A percentile compares a stretch with the other conserved stretches of the same genome.
These are phyloP conservation scores for Cutaneotrichosporon daszewskae DNA, from an alignment of 1,284 basidiomycete genomes.

Conservation along the genomic window DNA sequence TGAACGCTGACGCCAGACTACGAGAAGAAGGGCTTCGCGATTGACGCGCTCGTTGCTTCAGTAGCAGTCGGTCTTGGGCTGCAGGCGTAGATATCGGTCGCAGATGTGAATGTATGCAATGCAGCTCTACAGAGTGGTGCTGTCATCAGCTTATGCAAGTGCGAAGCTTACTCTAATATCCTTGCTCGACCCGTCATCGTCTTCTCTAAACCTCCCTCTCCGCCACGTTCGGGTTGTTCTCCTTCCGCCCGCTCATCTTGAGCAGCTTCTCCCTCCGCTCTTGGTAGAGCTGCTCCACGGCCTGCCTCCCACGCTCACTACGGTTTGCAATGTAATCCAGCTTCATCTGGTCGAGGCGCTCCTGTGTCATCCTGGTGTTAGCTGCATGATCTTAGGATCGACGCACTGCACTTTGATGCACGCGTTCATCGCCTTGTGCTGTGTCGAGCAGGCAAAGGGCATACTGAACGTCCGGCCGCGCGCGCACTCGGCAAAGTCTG, in stretches of 20 bases:
- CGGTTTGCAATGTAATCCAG: constrained; percentile 44
- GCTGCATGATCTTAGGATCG: background rate
- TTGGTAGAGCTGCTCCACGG: constrained; percentile 30
- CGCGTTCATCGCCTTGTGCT: constrained; percentile 65
- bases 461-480: constrained; percentile 74
- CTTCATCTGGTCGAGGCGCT: constrained; percentile 40
- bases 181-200: too few species aligned
- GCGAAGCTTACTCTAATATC: too few species aligned
- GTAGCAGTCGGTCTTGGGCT: constrained; percentile 66
- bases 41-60: constrained; percentile 70
- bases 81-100: constrained; percentile 18
- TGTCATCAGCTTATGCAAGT: background rate
- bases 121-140: too few species aligned
- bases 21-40: constrained; percentile 62
- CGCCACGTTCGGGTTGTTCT: constrained; percentile 13
- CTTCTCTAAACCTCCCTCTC: too few species aligned
- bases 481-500: constrained; percentile 79
- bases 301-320: constrained; percentile 30
- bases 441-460: constrained; percentile 70
- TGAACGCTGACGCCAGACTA: constrained; percentile 55
- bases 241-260: constrained; percentile 29
- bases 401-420: constrained; percentile 78
- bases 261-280: constrained; percentile 27
- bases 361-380: constrained; percentile 31
- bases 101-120: too few species aligned